Percentiles rank a stretch among this genome's conserved stretches.
These are phyloP conservation scores for Talaromyces sp. DNA, from an alignment of 2,329 filamentous ascomycete genomes.

Conservation along the genomic window DNA sequence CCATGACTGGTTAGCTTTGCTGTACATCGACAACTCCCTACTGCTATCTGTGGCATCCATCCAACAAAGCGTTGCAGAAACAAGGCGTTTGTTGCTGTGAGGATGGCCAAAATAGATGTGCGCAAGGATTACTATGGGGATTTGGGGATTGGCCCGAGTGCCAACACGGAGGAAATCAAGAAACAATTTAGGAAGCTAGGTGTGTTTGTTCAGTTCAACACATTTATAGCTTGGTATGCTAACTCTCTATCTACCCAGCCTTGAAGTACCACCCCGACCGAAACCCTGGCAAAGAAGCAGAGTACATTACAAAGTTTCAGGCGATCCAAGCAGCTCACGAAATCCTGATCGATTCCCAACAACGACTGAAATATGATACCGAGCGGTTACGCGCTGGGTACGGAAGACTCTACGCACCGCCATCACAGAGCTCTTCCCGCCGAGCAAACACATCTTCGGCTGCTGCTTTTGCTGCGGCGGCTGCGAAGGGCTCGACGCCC, in stretches of 20 bases:
- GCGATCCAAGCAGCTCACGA: constrained; percentile 83
- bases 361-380: constrained; percentile 59
- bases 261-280: constrained; percentile 85
- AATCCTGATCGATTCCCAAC: constrained; percentile 59
- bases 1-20: constrained; percentile 12
- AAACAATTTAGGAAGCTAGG: constrained; percentile 82
- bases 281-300: constrained; percentile 75
- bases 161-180: constrained; percentile 71
- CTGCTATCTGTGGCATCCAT: background rate
- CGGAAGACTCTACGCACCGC: constrained; percentile 30
- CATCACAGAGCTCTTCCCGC: constrained; percentile 20
- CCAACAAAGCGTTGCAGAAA: constrained; percentile 11
- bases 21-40: constrained; percentile 11
- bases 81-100: constrained; percentile 24
- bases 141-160: constrained; percentile 65
- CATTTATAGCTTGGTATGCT: background rate
- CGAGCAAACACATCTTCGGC: constrained; percentile 23
- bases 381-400: constrained; percentile 51
- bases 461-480: constrained; percentile 17
- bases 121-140: constrained; percentile 80
- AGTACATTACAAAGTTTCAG: constrained; percentile 78
- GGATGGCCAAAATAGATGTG: constrained; percentile 65
- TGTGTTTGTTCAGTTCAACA: constrained; percentile 28
- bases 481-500: constrained; percentile 20
- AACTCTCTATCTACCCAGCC: constrained; percentile 45